phyloP scores from a whole-genome alignment of 352 stramenopile genomes.

The Globisporangium perplexum region DNA sequence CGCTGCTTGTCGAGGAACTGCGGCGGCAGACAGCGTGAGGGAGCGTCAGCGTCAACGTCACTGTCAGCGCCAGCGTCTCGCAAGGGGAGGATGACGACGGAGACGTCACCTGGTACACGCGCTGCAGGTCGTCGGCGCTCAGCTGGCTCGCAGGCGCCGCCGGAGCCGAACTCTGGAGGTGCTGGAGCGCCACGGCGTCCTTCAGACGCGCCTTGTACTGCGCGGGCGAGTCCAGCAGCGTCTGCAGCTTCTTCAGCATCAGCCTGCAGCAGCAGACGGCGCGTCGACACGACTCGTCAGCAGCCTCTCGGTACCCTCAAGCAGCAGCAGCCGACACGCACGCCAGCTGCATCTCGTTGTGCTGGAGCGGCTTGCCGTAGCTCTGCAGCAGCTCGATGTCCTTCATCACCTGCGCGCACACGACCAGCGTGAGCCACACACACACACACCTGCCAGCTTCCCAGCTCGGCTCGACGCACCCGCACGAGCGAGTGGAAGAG shows the following conservation, averaged over 20 bases:
- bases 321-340: conserved; percentile 27
- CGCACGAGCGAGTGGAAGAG: conserved; percentile 82
- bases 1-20: conserved; percentile 84
- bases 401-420: conserved; percentile 56
- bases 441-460: neutral
- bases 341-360: conserved; percentile 70
- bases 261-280: conserved; percentile 26
- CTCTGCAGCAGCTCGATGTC: conserved; percentile 86
- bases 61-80: too few species aligned
- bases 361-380: conserved; percentile 78
- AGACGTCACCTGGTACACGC: conserved; percentile 32
- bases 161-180: conserved; percentile 49
- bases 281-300: too few species aligned
- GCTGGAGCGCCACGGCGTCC: conserved; percentile 66
- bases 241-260: conserved; percentile 82
- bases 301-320: neutral
- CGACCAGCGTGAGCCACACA: neutral
- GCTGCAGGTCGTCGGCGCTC: conserved; percentile 68
- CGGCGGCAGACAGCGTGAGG: neutral
- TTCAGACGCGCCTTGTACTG: conserved; percentile 87
- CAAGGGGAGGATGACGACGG: too few species aligned
- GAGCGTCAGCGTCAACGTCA: neutral
- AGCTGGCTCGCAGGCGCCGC: conserved; percentile 39
- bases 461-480: conserved; percentile 11
- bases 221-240: conserved; percentile 65